Evolutionary conservation across 352 stramenopile genomes (phyloP).

Genomic region (Thalassiosira livingstoniorum): DNA sequence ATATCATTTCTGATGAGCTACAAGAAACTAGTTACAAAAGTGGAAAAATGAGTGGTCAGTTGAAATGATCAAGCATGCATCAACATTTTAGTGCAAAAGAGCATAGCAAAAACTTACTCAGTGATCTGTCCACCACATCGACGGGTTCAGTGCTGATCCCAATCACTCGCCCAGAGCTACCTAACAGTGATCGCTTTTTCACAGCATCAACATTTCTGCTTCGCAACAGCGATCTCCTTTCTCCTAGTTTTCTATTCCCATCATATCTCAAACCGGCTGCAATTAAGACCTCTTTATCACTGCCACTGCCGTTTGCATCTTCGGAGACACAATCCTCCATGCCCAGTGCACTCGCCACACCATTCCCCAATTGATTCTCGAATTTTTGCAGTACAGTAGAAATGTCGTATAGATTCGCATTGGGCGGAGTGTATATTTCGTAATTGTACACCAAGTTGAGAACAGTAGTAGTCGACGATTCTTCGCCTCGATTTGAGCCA

Average conservation of each 20-base stretch:
- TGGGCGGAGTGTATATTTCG: conserved; percentile 36
- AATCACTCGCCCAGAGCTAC: conserved; percentile 8
- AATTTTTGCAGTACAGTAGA: conserved; percentile 14
- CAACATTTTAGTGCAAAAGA: no score
- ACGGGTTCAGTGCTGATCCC: conserved; percentile 32
- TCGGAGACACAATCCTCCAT: conserved; percentile 18
- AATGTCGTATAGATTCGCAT: conserved; percentile 4
- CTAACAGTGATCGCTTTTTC: not conserved
- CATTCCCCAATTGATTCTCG: conserved; percentile 23
- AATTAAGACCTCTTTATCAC: no score
- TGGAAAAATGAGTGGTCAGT: no score
- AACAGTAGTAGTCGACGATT: not conserved
- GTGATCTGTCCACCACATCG: conserved; percentile 38
- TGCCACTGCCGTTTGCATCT: not conserved
- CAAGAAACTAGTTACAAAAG: not conserved
- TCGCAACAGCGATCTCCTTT: no score
- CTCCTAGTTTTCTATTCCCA: no score
- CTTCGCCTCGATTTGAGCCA: not conserved
- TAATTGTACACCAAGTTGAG: conserved; percentile 29
- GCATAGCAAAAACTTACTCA: conserved; percentile 8
- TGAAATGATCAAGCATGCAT: no score
- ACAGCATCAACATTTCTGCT: no score
- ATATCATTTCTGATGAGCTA: not conserved
- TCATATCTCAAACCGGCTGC: no score
- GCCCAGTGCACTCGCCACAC: conserved; percentile 29